phyloP scores from a whole-genome alignment of 2,329 filamentous ascomycete genomes.

The Tolypocladium ophioglossoides region DNA sequence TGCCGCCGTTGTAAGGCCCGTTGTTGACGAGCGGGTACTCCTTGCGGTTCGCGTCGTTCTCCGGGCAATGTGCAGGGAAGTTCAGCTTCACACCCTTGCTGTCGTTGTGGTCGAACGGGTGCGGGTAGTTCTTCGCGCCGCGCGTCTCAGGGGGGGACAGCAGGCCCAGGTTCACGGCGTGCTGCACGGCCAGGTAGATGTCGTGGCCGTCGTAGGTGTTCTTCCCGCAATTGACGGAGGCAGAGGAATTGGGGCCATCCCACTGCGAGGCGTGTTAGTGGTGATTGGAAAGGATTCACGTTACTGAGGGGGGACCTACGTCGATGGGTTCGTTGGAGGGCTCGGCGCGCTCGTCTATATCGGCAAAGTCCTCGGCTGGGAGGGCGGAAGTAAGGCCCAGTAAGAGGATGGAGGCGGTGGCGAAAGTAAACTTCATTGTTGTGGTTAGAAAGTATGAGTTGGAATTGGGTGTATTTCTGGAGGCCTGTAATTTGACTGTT shows the following conservation, averaged over 20 bases:
- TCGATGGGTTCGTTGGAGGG: neutral
- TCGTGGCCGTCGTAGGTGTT: neutral
- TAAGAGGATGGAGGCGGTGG: neutral
- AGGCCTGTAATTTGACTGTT: neutral
- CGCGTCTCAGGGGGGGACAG: neutral
- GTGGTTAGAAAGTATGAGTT: neutral
- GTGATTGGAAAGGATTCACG: no score
- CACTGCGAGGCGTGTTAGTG: neutral
- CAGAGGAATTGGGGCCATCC: neutral
- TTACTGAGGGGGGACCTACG: neutral
- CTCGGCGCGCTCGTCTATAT: neutral
- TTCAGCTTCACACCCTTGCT: neutral
- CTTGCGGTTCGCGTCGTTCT: neutral
- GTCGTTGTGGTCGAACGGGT: neutral
- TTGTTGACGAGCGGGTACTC: neutral
- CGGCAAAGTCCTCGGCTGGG: neutral
- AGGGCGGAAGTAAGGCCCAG: neutral
- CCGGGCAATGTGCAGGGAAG: neutral
- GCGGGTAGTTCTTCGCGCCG: neutral
- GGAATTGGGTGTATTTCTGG: neutral
- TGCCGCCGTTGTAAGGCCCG: neutral
- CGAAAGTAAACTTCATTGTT: neutral
- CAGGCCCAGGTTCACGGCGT: neutral
- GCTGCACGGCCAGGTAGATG: neutral
- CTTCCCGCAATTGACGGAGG: neutral